These are phyloP conservation scores for Cymbopogon citratus DNA, from an alignment of 176 grass and related monocot genomes.

Conservation along the genomic window DNA sequence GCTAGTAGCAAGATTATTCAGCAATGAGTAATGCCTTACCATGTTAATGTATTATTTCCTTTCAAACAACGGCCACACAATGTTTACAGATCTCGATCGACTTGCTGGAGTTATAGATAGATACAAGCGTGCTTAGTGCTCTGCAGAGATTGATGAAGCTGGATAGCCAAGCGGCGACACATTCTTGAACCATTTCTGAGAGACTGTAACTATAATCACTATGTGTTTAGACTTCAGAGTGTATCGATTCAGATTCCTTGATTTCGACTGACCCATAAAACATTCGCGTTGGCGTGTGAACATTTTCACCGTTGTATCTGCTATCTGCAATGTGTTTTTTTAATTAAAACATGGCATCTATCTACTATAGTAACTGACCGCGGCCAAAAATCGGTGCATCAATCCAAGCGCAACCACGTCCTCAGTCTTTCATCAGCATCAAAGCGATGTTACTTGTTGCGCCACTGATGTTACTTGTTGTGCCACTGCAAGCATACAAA, in stretches of 20 bases:
- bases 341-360: neutral
- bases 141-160: too few relatives aligned
- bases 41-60: neutral
- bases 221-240: too few relatives aligned
- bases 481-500: conserved; percentile 13
- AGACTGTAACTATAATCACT: too few relatives aligned
- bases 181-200: neutral
- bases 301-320: neutral
- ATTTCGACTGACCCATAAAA: neutral
- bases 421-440: too few relatives aligned
- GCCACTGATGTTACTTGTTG: too few relatives aligned
- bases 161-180: neutral
- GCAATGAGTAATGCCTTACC: neutral
- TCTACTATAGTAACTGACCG: neutral
- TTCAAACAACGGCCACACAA: too few relatives aligned
- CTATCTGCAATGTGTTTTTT: neutral
- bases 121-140: neutral
- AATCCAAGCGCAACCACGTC: neutral
- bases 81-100: neutral
- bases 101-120: neutral
- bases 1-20: too few relatives aligned
- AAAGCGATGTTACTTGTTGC: too few relatives aligned
- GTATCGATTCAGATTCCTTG: neutral
- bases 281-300: neutral
- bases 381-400: neutral